Percentiles rank a stretch among this genome's conserved stretches.
These are phyloP conservation scores for Phaeoacremonium minimum DNA, from an alignment of 2,329 filamentous ascomycete genomes.

Conservation along the genomic window DNA sequence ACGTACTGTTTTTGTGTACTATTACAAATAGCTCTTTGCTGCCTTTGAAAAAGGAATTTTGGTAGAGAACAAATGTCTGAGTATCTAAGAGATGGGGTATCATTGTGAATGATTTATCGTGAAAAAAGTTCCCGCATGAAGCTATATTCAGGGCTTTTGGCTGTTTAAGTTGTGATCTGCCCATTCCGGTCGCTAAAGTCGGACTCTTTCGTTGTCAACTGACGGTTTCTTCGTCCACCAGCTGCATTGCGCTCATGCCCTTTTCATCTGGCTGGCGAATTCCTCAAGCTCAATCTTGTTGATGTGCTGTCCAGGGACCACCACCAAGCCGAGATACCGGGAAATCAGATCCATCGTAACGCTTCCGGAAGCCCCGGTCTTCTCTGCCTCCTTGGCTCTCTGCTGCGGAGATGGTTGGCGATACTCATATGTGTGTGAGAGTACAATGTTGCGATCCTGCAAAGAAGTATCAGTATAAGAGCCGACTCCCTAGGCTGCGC, in stretches of 20 bases:
- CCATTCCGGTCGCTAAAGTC: no score
- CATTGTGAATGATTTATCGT: no score
- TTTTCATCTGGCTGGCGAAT: constrained; percentile 50
- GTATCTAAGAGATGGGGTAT: no score
- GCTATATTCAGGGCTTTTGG: no score
- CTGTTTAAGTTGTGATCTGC: no score
- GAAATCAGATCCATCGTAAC: constrained; percentile 71
- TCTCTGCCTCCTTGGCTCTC: constrained; percentile 32
- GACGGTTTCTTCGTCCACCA: no score
- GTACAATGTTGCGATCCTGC: constrained; percentile 83
- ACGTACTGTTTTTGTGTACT: no score
- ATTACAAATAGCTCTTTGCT: no score
- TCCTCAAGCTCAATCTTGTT: constrained; percentile 86
- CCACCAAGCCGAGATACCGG: constrained; percentile 82
- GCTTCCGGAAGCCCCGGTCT: constrained; percentile 30
- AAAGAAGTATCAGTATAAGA: background rate
- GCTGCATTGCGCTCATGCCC: background rate
- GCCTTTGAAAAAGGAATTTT: no score
- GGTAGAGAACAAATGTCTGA: no score
- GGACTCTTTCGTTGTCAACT: no score
- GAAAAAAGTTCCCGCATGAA: no score
- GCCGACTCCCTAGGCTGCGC: background rate
- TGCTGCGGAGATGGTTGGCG: constrained; percentile 61
- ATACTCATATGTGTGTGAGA: constrained; percentile 85
- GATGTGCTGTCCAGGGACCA: constrained; percentile 83